Evolutionary conservation across 768 basidiomycete genomes (phyloP).

Genomic region (Suillus variegatus): DNA sequence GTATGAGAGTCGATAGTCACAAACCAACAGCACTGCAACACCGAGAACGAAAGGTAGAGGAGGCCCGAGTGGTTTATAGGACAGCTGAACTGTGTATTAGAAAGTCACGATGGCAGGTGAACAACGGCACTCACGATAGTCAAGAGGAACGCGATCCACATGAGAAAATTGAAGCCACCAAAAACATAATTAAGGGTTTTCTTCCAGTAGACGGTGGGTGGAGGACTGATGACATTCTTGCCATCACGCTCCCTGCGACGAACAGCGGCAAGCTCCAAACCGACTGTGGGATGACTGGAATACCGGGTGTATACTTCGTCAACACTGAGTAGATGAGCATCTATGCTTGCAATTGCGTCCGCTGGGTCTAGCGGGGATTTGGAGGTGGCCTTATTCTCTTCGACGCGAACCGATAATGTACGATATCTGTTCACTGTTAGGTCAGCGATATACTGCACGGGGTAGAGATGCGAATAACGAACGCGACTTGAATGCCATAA

Average conservation of each 20-base stretch:
- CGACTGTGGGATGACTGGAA: slow-evolving; percentile 43
- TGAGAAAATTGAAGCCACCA: slow-evolving; percentile 30
- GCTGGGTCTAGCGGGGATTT: slow-evolving; percentile 23
- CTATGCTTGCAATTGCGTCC: slow-evolving; percentile 38
- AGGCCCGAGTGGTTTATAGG: slow-evolving; percentile 47
- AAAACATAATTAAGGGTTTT: slow-evolving; percentile 55
- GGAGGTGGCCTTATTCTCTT: slow-evolving; percentile 13
- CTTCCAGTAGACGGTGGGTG: slow-evolving; percentile 41
- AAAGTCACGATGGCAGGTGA: slow-evolving; percentile 46
- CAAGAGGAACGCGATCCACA: slow-evolving; percentile 3
- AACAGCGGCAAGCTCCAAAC: slow-evolving; percentile 51
- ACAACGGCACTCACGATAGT: slow-evolving; percentile 46
- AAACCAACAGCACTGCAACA: slow-evolving; percentile 25
- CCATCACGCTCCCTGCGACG: slow-evolving; percentile 47
- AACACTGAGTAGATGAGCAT: slow-evolving; percentile 41
- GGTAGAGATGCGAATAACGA: background rate
- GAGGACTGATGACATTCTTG: slow-evolving; percentile 52
- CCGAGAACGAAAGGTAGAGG: slow-evolving; percentile 59
- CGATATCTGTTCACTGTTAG: slow-evolving; percentile 24
- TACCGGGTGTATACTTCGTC: slow-evolving; percentile 47
- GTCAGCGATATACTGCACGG: background rate
- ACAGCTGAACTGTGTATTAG: slow-evolving; percentile 1
- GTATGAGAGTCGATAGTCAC: background rate
- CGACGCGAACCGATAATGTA: slow-evolving; percentile 39
- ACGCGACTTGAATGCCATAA: slow-evolving; percentile 8